Base-by-base conservation (phyloP, 768 basidiomycete genomes). In the Porpolomopsis calyptriformis region DNA sequence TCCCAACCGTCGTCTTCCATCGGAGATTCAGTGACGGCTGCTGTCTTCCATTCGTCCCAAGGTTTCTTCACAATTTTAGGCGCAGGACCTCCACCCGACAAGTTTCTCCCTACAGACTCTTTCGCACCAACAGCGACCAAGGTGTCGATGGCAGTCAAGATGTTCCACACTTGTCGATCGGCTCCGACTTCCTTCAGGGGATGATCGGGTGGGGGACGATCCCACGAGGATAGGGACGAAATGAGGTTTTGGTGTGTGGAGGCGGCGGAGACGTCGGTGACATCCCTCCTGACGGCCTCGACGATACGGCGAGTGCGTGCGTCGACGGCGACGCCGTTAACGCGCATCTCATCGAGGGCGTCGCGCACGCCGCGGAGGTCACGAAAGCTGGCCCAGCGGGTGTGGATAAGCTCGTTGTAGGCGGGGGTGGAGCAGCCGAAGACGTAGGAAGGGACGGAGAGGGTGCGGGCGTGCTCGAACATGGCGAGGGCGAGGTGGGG, bases 341-440 rank as follows among this genome's bases (percentile, higher is more conserved):
- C 69, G 19, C 66, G 62, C 90, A 96, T 93, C 60, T 93, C 91
- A 48, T 80, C 73, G 14, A 94, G 62, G 4, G 82, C 77, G 16
- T 76, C 72, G 43, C 75, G 74, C 0, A 91, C 80, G 22, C 84
- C 86, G 38, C 74, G 71, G 27, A 92, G 64, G 64, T 94, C 89
- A n/a, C 76, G 76, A 68, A 93, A 88, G 46, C 72, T 77, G 6
- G 67, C 63, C 93, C 93, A 97, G 16, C 78, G 77, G n/a, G 85
- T 89, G 55, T 77, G 70, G 22, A 97, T 76, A 16, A 92, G 71
- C 58, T 94, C 89, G 61, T 92, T 90, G 63, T 94, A 96, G 0
- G 82, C 85, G 8, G 72, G 72, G 0, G 91, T 85, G 8, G 87
- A 84, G 62, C 93, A 97, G 2, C 92, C 93, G 55, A 82, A 82